These are phyloP conservation scores for Dactylonectria macrodidyma DNA, from an alignment of 2,329 filamentous ascomycete species.

Conservation along the genomic window DNA sequence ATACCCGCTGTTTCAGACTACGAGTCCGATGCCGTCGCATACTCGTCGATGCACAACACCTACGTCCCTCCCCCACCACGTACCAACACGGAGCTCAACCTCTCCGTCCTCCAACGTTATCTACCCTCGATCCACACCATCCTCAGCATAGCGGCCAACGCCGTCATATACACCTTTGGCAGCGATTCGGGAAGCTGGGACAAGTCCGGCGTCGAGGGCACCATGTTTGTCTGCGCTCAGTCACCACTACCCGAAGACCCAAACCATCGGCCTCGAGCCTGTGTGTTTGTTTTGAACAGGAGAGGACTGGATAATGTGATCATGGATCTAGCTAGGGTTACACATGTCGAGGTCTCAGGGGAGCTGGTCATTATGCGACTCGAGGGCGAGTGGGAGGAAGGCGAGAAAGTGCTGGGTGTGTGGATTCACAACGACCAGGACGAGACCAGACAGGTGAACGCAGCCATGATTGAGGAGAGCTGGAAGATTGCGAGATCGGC, in stretches of 20 bases:
- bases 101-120: slow-evolving; percentile 86
- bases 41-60: slow-evolving; percentile 50
- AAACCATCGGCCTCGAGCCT: slow-evolving; percentile 58
- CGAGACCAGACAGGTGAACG: slow-evolving; percentile 60
- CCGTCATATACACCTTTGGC: slow-evolving; percentile 87
- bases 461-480: slow-evolving; percentile 58
- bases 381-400: slow-evolving; percentile 52
- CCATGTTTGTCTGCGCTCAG: slow-evolving; percentile 87
- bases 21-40: slow-evolving; percentile 73
- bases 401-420: slow-evolving; percentile 64
- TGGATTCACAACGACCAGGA: slow-evolving; percentile 69
- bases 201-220: slow-evolving; percentile 88
- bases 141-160: slow-evolving; percentile 86
- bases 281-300: slow-evolving; percentile 82
- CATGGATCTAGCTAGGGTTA: slow-evolving; percentile 73
- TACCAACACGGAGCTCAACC: slow-evolving; percentile 89
- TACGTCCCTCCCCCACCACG: slow-evolving; percentile 68
- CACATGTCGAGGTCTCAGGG: slow-evolving; percentile 74
- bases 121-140: slow-evolving; percentile 81
- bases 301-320: slow-evolving; percentile 80
- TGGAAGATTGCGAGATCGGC: slow-evolving; percentile 57
- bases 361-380: slow-evolving; percentile 68
- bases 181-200: slow-evolving; percentile 80
- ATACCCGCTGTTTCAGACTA: slow-evolving; percentile 70
- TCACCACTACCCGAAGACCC: slow-evolving; percentile 57